These are phyloP conservation scores for Middelhovenomyces tepae DNA, from an alignment of 805 yeast species.

Conservation along the genomic window DNA sequence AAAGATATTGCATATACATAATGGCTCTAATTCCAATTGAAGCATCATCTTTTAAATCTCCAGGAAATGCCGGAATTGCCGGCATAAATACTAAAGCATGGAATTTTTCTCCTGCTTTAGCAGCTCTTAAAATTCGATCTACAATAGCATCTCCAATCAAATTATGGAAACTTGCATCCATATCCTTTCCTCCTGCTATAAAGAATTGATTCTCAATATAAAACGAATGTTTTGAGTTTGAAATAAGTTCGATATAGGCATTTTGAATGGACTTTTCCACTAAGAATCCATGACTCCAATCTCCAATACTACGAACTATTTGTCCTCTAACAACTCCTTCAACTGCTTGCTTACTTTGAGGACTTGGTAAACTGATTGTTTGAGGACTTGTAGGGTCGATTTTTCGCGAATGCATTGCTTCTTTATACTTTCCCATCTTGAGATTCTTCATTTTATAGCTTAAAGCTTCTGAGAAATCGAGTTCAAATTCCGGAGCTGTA, in stretches of 20 bases:
- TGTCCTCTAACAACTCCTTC: conserved; percentile 6
- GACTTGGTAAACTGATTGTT: conserved; percentile 1
- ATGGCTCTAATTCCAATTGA: conserved; percentile 9
- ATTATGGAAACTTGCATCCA: conserved; percentile 10
- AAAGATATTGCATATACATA: conserved; percentile 8
- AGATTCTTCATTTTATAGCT: too few relatives aligned
- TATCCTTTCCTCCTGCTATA: conserved; percentile 15
- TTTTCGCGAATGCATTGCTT: neutral
- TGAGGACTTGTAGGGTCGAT: too few relatives aligned
- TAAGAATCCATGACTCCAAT: conserved; percentile 10
- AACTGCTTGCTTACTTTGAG: neutral
- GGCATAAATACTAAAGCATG: conserved; percentile 7
- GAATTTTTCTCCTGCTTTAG: conserved; percentile 7
- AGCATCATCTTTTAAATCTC: conserved; percentile 6
- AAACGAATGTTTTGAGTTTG: conserved; percentile 31
- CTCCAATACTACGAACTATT: conserved; percentile 6
- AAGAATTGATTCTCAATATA: conserved; percentile 33
- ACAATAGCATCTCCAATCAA: conserved; percentile 9
- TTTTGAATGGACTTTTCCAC: conserved; percentile 10
- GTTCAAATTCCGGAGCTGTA: neutral
- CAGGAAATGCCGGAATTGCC: conserved; percentile 11
- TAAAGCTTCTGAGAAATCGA: too few relatives aligned
- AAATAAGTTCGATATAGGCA: conserved; percentile 9
- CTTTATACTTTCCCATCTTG: neutral
- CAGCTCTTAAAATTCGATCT: conserved; percentile 5